phyloP scores from a whole-genome alignment of 2,329 filamentous ascomycete species.

The Exutisphaerella laricina region DNA sequence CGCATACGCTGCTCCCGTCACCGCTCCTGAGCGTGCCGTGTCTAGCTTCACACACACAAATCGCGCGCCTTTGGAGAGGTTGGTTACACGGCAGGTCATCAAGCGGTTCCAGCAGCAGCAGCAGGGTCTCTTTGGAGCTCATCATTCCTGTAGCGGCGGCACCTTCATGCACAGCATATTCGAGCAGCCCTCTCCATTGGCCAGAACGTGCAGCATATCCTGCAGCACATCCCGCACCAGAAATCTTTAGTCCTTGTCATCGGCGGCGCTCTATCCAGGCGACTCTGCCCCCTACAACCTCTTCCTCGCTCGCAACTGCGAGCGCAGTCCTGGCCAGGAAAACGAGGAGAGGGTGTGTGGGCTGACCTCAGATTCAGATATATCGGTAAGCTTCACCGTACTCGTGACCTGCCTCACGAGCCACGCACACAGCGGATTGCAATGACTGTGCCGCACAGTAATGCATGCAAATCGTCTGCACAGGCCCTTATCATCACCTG shows the following conservation, averaged over 20 bases:
- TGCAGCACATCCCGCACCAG: constrained; percentile 1
- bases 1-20: background rate
- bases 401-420: constrained; percentile 3
- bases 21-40: background rate
- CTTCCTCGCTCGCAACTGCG: background rate
- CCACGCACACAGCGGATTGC: background rate
- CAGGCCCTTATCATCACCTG: constrained; percentile 2
- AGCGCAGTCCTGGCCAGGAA: background rate
- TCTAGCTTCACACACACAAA: background rate
- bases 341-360: constrained; percentile 1
- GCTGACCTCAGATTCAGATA: constrained; percentile 5
- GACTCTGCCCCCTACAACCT: background rate
- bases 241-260: background rate
- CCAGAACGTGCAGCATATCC: constrained; percentile 2
- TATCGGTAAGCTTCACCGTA: constrained; percentile 3
- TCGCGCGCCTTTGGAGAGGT: background rate
- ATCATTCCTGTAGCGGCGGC: constrained; percentile 2
- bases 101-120: background rate
- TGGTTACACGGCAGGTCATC: background rate
- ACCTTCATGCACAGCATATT: background rate
- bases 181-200: background rate
- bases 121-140: constrained; percentile 1
- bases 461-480: background rate
- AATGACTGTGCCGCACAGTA: constrained; percentile 1
- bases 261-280: constrained; percentile 1